Conservation (phyloP, 1,139 yeast genomes). For the Geotrichum klebahnii region DNA sequence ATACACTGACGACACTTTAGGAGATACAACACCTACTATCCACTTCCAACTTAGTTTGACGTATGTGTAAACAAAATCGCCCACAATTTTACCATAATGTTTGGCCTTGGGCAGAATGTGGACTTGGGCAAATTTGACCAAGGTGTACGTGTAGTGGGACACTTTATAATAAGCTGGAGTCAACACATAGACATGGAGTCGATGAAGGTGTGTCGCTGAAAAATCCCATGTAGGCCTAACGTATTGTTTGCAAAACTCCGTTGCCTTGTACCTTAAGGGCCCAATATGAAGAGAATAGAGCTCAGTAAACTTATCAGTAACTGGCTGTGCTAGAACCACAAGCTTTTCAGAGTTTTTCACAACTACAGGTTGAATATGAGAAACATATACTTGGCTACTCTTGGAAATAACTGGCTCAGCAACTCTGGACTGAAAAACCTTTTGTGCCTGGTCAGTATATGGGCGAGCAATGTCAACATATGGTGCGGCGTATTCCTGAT, state of each 20-base stretch:
- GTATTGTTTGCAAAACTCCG: constrained; percentile 19
- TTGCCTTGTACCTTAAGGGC: constrained; percentile 20
- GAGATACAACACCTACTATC: constrained; percentile 11
- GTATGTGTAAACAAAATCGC: not conserved
- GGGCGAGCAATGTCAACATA: constrained; percentile 26
- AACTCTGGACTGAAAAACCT: not conserved
- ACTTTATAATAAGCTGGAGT: constrained; percentile 22
- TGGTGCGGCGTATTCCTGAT: constrained; percentile 17
- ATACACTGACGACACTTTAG: constrained; percentile 3
- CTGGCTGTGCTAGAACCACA: constrained; percentile 22
- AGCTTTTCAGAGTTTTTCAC: constrained; percentile 15
- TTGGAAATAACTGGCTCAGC: constrained; percentile 7
- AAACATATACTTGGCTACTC: constrained; percentile 21
- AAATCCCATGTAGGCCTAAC: constrained; percentile 21
- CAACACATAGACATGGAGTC: constrained; percentile 19
- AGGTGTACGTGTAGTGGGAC: constrained; percentile 10
- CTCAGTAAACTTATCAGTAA: constrained; percentile 20
- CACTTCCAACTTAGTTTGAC: constrained; percentile 1
- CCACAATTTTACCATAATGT: constrained; percentile 1
- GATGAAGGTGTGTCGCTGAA: constrained; percentile 17
- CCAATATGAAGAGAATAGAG: constrained; percentile 23
- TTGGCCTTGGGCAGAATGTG: constrained; percentile 10
- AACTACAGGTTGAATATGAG: constrained; percentile 27
- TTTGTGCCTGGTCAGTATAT: constrained; percentile 23
- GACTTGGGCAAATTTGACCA: not conserved